A percentile compares a stretch with the other conserved stretches of the same genome.
Conservation (phyloP, 768 basidiomycete genomes). For the Russula vinacea region DNA sequence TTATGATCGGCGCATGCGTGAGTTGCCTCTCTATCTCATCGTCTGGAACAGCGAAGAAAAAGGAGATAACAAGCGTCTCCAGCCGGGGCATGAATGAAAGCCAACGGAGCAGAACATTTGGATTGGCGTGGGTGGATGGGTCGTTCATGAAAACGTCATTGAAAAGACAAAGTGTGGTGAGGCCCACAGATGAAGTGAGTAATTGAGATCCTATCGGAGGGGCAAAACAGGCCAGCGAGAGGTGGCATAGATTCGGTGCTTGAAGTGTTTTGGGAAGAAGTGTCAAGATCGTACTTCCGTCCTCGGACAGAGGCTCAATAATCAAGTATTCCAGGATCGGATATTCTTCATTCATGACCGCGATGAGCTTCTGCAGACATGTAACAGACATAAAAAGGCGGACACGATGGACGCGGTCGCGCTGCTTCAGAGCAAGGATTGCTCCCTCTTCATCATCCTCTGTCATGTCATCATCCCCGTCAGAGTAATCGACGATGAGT, state of each 20-base stretch:
- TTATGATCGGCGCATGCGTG: not conserved
- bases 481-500: not conserved
- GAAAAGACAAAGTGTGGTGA: not conserved
- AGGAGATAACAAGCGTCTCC: not conserved
- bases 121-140: not conserved
- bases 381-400: not conserved
- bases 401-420: conserved; percentile 1
- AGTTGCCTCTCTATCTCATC: not conserved
- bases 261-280: too few species aligned
- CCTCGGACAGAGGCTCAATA: too few species aligned
- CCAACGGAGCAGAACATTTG: not conserved
- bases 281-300: too few species aligned
- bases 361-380: not conserved
- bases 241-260: too few species aligned
- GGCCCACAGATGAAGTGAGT: too few species aligned
- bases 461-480: too few species aligned
- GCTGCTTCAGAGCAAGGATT: not conserved
- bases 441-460: not conserved
- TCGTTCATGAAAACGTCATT: too few species aligned
- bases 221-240: too few species aligned
- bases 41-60: not conserved
- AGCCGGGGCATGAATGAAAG: not conserved
- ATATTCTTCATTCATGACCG: too few species aligned
- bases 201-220: too few species aligned
- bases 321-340: too few species aligned